Evolutionary conservation across 805 yeast genomes (phyloP), one percentile per base, ranked within the genome.

Genomic region (Zygosaccharomyces siamensis): DNA sequence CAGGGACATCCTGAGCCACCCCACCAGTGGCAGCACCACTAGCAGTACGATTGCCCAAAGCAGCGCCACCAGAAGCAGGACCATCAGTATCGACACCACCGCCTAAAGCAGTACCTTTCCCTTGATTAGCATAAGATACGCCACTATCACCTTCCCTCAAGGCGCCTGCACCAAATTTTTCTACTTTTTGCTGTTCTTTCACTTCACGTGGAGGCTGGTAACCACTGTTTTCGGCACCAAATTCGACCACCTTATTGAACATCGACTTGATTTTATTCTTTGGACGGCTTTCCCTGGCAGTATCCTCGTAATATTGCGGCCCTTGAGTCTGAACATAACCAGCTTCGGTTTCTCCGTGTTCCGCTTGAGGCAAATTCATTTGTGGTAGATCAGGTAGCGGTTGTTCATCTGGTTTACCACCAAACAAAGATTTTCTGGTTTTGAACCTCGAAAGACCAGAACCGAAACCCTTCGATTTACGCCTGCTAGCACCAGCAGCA

Each of bases 211-310:
- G 41, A 14, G 61, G 59, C 47, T 64, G 70, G 46, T 62, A 60
- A 2, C 70, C 70, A 41, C 62, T 61, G 43, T 66, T 64, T 45
- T 66, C 67, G n/a, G 57, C 56, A 12, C 68, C 64, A 42, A 66
- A 66, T 43, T 64, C 65, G 6, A 60, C 62, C 14, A 66, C 61
- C 43, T 57, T 63, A 31, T 57, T 57, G n/a, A 66, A 48, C 33
- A 64, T 54, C 37, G 51, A 54, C 51, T 61, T 64, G 35, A 64
- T 56, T 45, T 57, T 61, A 38, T 45, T 43, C 43, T 47, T 38
- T 23, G 48, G 18, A 31, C 39, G 35, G 28, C 27, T 41, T 16
- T 41, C 44, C 5, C 20, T 16, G 11, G 43, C 24, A 14, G 24
- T 24, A 7, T 12, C 30, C 4, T 38, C 41, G 14, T 38, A 38